Evolutionary conservation across 306 rosid genomes (phyloP).

Genomic region (Amphicarpaea edgeworthii): DNA sequence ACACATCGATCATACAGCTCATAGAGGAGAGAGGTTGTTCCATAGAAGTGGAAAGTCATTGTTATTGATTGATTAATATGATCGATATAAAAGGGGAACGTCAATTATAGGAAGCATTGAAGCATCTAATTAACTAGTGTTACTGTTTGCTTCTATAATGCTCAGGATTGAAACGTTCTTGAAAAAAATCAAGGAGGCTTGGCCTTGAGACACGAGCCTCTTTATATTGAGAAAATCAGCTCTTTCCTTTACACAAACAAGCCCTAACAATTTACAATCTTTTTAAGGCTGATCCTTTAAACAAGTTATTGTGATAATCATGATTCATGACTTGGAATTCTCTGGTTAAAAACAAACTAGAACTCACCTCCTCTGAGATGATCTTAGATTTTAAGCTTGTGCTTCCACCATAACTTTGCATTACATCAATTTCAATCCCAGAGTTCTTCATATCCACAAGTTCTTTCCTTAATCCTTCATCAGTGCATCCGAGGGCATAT

Average conservation of each 20-base stretch:
- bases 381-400: constrained; percentile 91
- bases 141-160: constrained; percentile 20
- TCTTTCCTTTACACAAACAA: constrained; percentile 13
- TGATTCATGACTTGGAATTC: constrained; percentile 21
- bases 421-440: constrained; percentile 80
- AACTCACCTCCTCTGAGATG: constrained; percentile 73
- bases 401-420: constrained; percentile 82
- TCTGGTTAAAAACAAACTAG: constrained; percentile 19
- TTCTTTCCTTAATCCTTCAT: constrained; percentile 92
- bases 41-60: neutral
- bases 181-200: constrained; percentile 11
- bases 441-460: constrained; percentile 79
- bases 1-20: neutral
- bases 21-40: neutral
- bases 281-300: constrained; percentile 12
- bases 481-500: constrained; percentile 95
- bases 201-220: constrained; percentile 11
- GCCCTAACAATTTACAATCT: neutral
- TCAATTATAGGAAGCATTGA: neutral
- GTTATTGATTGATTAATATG: neutral
- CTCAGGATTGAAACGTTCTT: neutral
- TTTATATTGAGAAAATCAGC: neutral
- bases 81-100: neutral
- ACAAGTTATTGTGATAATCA: constrained; percentile 36
- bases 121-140: neutral